Base-by-base conservation (phyloP, 805 yeast species). In the Wickerhamiella musiphila region DNA sequence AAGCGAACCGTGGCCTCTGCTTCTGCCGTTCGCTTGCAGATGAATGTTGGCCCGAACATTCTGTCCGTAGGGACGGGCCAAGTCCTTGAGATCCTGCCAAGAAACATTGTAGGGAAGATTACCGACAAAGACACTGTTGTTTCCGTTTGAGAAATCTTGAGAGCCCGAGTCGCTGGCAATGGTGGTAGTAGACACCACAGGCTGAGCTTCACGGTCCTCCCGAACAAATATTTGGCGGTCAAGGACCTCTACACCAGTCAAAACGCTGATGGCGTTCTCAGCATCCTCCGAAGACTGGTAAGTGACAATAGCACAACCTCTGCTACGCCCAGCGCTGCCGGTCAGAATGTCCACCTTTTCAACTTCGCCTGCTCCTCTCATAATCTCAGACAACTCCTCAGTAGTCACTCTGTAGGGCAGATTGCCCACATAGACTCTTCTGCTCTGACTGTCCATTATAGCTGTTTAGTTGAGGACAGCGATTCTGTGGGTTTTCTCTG, bases 211-310 rank as follows among this genome's bases (percentile, higher is more conserved):
- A 30, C 58, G 90, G 51, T 79, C 75, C 56, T 83, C 92, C 58
- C 95, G 73, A 7, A 84, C 93, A 53, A 77, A 82, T 27, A 83
- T 76, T 45, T 70, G 74, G 53, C 95, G 73, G 10, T 82, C 92
- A 48, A 61, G 56, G 40, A 73, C 67, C 22, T 59, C 61, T 19
- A 72, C 61, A 47, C 78, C 73, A 54, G 78, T 77, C 46, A 64
- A 75, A 44, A 68, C 62, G 33, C 61, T 56, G 45, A 83, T 79
- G 9, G 94, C 94, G 16, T 58, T 63, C 29, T 61, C 64, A 5
- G 81, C 94, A 35, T 71, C 76, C 12, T 66, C 73, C 37, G 63
- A 62, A 36, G 60, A 60, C 9, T 70, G 60, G 47, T 75, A 84
- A 53, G 83, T 94, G 26, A 83, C 94, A 16, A 93, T 79, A 25